Evolutionary conservation across 768 basidiomycete species (phyloP).

Genomic region (Tricholoma terreum): DNA sequence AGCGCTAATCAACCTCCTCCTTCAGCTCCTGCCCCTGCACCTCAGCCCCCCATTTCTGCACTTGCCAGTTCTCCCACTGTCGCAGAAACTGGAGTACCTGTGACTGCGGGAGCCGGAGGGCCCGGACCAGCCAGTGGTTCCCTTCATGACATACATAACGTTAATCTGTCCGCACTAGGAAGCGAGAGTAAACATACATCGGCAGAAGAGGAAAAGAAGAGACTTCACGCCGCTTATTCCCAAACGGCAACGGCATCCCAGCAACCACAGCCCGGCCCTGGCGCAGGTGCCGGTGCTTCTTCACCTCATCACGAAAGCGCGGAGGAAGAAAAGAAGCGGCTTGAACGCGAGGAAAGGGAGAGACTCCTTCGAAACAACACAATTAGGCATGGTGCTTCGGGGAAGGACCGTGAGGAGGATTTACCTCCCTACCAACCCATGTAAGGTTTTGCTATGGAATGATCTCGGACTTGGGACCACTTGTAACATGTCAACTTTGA

Average conservation of each 20-base stretch:
- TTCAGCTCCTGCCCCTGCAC: constrained; percentile 19
- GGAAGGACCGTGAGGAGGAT: constrained; percentile 39
- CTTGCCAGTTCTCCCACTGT: constrained; percentile 52
- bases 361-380: constrained; percentile 32
- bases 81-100: constrained; percentile 73
- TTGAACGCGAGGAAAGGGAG: constrained; percentile 69
- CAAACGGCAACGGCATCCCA: constrained; percentile 16
- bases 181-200: constrained; percentile 32
- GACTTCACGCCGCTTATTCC: constrained; percentile 42
- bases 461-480: not conserved
- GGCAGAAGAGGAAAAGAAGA: constrained; percentile 65
- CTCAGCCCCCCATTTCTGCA: constrained; percentile 29
- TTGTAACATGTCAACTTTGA: not conserved
- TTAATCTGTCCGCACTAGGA: constrained; percentile 21
- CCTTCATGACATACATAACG: constrained; percentile 42
- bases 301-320: constrained; percentile 41
- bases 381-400: constrained; percentile 10
- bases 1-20: not conserved
- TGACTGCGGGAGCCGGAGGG: constrained; percentile 55
- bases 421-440: constrained; percentile 48
- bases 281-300: constrained; percentile 9
- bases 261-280: constrained; percentile 7
- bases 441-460: constrained; percentile 7
- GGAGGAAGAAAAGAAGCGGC: constrained; percentile 61
- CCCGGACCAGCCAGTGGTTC: constrained; percentile 69